A percentile compares a stretch with the other conserved stretches of the same genome.
phyloP scores from a whole-genome alignment of 2,329 filamentous ascomycete species.

The Fusarium chaquense region DNA sequence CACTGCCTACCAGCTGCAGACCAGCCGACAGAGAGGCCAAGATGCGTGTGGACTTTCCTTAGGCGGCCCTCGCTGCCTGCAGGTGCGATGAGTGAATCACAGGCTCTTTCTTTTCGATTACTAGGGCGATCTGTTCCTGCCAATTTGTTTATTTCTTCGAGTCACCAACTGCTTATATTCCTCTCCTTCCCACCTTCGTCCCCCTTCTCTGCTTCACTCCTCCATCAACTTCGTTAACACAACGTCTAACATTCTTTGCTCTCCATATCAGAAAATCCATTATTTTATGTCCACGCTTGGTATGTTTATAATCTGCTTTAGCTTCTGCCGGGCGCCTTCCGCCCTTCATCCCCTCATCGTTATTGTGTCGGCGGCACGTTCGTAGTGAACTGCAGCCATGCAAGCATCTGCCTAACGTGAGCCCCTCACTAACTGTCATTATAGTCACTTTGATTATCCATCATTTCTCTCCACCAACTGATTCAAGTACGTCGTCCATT shows the following conservation, averaged over 20 bases:
- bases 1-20: constrained; percentile 27
- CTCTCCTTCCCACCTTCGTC: constrained; percentile 20
- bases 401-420: background rate
- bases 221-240: constrained; percentile 25
- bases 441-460: constrained; percentile 39
- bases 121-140: background rate
- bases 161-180: constrained; percentile 24
- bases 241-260: constrained; percentile 33
- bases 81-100: constrained; percentile 44
- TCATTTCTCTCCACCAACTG: constrained; percentile 12
- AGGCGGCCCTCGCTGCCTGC: background rate
- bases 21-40: constrained; percentile 22
- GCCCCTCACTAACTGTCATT: constrained; percentile 13
- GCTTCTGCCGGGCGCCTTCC: background rate
- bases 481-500: constrained; percentile 32
- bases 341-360: background rate
- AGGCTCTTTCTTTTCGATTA: constrained; percentile 8
- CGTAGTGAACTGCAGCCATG: background rate
- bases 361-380: background rate
- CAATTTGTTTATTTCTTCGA: constrained; percentile 28
- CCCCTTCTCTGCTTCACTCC: constrained; percentile 20
- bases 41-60: background rate
- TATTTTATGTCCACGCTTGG: constrained; percentile 24
- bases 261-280: constrained; percentile 9
- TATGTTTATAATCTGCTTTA: constrained; percentile 15